Evolutionary conservation across 2,329 filamentous ascomycete species (phyloP), one percentile per base, ranked within the genome.

Genomic region (Exophiala spinifera): DNA sequence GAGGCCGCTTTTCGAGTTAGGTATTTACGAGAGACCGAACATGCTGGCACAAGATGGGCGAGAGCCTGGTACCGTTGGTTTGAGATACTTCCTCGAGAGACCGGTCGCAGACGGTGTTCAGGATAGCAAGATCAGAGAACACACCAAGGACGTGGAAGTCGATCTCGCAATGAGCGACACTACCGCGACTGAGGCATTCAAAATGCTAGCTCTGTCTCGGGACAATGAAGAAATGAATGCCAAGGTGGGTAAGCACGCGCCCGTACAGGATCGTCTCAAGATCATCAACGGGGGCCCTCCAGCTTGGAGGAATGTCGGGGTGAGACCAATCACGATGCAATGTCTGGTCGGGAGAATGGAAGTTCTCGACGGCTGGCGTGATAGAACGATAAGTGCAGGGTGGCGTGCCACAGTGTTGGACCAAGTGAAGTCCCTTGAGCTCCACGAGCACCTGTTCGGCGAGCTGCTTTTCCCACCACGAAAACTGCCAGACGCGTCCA

Each of bases 11-110:
- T 75, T 75, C 51, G 73, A 76, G 39, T 59, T 75, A 2, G 72
- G 73, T 1, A 67, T 75, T 11, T 75, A 73, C 46, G 76, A 79
- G 60, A 67, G 76, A 1, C 76, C 76, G 0, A 78, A 75, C 53
- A 78, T 79, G 76, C 66, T 77, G 3, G 70, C 69, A 15, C 67
- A 70, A 13, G 72, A 73, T 17, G 76, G 74, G 5, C 67, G 68
- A 21, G 76, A 78, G 55, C 69, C 70, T 0, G 76, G 76, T 0
- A 76, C 74, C 1, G 63, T 77, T 10, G 75, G 76, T 0, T 72
- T 76, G 48, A 72, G 74, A 28, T 67, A 77, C 63, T 79, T 74
- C 50, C 66, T 79, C 3, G 76, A 79, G 55, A 62, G 76, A 4
- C 69, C 75, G 1, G 66, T 77, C 3, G 69, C 74, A 0, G 74